Conservation (phyloP, 805 yeast species). For the Blastobotrys robertii region DNA sequence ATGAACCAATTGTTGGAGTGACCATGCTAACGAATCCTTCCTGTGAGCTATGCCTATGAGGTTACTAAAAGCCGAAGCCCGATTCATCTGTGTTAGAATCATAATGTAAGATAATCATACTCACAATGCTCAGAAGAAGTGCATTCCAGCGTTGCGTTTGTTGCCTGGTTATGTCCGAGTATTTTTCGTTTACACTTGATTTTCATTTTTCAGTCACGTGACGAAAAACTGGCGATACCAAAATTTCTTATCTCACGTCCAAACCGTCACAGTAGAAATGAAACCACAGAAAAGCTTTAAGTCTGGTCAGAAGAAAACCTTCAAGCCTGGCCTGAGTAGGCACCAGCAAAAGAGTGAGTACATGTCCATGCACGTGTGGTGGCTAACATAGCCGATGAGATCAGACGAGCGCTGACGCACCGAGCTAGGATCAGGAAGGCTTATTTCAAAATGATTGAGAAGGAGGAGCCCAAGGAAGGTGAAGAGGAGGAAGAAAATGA, state of each 20-base stretch:
- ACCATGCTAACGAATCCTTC: too few species aligned
- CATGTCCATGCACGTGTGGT: constrained; percentile 14
- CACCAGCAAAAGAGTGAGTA: constrained; percentile 30
- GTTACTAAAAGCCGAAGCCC: too few species aligned
- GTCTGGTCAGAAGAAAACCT: too few species aligned
- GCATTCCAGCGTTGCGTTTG: too few species aligned
- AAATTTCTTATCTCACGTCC: neutral
- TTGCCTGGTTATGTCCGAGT: neutral
- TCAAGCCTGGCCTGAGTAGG: constrained; percentile 1
- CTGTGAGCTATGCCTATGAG: too few species aligned
- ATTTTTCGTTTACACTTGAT: neutral
- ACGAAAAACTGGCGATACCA: neutral
- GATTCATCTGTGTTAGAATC: too few species aligned
- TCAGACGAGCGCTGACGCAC: constrained; percentile 66
- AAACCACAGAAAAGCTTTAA: neutral
- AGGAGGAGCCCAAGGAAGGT: constrained; percentile 49
- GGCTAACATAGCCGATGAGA: constrained; percentile 39
- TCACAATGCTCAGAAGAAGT: too few species aligned
- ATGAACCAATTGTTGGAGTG: too few species aligned
- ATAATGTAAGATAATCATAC: too few species aligned
- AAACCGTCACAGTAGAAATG: neutral
- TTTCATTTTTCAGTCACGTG: neutral
- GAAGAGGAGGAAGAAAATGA: constrained; percentile 7
- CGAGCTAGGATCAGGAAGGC: constrained; percentile 72
- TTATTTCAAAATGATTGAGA: constrained; percentile 68